Evolutionary conservation across 495 filamentous ascomycete genomes (phyloP), one percentile per base, ranked within the genome.

Genomic region (Xylaria acuta): DNA sequence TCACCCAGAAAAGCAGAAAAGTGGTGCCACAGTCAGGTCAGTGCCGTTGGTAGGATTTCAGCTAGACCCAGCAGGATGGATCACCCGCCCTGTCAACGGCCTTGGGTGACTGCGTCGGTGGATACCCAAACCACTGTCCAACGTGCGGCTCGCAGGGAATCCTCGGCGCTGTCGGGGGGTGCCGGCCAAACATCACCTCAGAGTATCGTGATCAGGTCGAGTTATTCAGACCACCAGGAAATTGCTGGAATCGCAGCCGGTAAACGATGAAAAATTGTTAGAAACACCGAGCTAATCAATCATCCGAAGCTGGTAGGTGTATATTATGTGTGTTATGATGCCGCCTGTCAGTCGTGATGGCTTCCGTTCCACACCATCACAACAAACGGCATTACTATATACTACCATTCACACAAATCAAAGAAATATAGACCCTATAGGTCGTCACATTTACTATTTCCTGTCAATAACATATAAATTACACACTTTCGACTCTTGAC

Each of bases 21-120:
- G 67, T 70, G 54, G 67, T 70, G 40, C 67, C 67, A 70, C 67
- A 0, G 67, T 70, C 58, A 63, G 54, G 67, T 70, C 54, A 70
- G 67, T 38, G 2, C 53, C 5, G 38, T 41, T 41, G 11, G 53
- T 32, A 59, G 67, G 67, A 70, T 62, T 67, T 70, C 67, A 70
- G 67, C 67, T 58, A 18, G 40, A 18, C 67, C 67, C 67, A 70
- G 20, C 67, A 25, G 58, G 54, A 32, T 25, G 67, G 66, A 22
- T 43, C 36, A 34, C 12, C 58, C 58, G 25, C 14, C 36, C 66
- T 58, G 49, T 69, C 51, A 41, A 20, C 7, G 5, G 62, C 40
- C 25, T 9, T 27, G 60, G 63, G 64, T 38, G 27, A n/a, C 27
- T 18, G 20, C 47, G 64, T 3, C 34, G 34, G 65, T 34, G 65